Conservation (phyloP, 2,329 filamentous ascomycete species). For the Aspergillus glaucus region DNA sequence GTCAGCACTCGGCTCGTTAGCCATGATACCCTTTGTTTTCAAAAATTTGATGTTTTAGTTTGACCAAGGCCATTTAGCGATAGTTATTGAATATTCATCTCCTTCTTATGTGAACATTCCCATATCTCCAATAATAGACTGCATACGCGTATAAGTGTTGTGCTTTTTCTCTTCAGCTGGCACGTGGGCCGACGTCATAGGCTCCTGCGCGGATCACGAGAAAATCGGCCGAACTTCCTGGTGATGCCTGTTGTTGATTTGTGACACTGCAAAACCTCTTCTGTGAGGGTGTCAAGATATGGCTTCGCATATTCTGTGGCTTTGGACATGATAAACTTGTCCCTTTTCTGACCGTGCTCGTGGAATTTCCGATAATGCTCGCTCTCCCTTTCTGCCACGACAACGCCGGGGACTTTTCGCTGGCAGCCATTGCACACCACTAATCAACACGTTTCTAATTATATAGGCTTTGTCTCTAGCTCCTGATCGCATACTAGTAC, state of each 20-base stretch:
- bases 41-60: too few species aligned
- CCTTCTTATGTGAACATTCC: too few species aligned
- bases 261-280: neutral
- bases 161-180: neutral
- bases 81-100: too few species aligned
- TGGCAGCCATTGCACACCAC: neutral
- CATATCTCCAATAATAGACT: too few species aligned
- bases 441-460: neutral
- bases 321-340: neutral
- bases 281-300: neutral
- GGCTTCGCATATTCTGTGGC: neutral
- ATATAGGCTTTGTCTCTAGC: neutral
- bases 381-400: neutral
- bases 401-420: neutral
- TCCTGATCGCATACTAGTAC: neutral
- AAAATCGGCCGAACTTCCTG: neutral
- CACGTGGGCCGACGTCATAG: slow-evolving; percentile 35
- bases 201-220: slow-evolving; percentile 10
- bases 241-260: neutral
- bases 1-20: neutral
- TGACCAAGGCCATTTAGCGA: too few species aligned
- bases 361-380: neutral
- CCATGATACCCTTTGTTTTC: neutral
- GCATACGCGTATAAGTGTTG: neutral
- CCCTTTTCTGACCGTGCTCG: neutral